Percentiles rank a stretch among this genome's conserved stretches.
Conservation (phyloP, 352 stramenopile species). For the Aphanomyces stellatus region DNA sequence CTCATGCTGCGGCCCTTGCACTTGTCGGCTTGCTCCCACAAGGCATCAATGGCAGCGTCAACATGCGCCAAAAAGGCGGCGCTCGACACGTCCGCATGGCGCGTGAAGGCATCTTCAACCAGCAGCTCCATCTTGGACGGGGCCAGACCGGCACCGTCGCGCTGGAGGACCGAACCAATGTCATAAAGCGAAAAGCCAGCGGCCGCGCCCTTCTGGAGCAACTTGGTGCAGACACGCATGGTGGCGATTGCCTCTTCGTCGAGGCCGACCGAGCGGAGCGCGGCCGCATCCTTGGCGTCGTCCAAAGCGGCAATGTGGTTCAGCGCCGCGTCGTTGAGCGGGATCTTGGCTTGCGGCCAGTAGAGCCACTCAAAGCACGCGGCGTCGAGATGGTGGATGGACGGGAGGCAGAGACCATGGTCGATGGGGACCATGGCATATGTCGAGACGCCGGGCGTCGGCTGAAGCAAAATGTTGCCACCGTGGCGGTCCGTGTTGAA, state of each 20-base stretch:
- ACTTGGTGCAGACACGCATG: conserved; percentile 66
- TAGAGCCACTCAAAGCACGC: conserved; percentile 83
- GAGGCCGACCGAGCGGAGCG: conserved; percentile 60
- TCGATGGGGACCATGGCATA: conserved; percentile 84
- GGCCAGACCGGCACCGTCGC: conserved; percentile 65
- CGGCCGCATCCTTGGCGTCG: conserved; percentile 36
- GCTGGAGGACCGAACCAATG: conserved; percentile 70
- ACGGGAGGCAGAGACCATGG: conserved; percentile 81
- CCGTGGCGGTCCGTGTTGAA: conserved; percentile 87
- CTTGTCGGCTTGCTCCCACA: conserved; percentile 64
- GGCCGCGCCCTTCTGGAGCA: conserved; percentile 68
- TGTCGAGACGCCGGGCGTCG: conserved; percentile 24
- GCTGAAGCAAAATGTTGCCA: conserved; percentile 75
- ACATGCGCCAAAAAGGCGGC: conserved; percentile 52
- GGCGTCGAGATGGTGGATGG: conserved; percentile 68
- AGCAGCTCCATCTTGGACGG: conserved; percentile 72
- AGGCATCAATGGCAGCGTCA: conserved; percentile 24
- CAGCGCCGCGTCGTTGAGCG: conserved; percentile 66
- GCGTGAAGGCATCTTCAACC: conserved; percentile 39
- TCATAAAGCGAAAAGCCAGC: conserved; percentile 79
- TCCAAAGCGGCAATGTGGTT: conserved; percentile 71
- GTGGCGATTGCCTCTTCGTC: conserved; percentile 75
- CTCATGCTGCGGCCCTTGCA: conserved; percentile 85
- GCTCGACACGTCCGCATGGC: conserved; percentile 25
- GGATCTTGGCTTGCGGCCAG: conserved; percentile 83